Base-by-base conservation (phyloP, 495 filamentous ascomycete species). In the Xylaria cubensis region DNA sequence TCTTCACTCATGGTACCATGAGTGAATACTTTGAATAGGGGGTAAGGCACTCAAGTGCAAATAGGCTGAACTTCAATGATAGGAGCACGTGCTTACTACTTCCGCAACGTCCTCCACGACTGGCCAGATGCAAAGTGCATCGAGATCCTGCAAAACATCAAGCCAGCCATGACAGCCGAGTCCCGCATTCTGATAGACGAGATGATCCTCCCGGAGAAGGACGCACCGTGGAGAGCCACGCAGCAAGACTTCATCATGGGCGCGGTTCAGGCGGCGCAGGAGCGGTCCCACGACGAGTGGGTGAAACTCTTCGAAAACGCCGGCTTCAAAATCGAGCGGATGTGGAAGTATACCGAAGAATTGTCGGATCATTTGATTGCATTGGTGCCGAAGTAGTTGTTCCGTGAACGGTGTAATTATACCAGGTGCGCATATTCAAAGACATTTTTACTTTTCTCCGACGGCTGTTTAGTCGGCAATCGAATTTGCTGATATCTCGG, bases 51-150 rank as follows among this genome's bases (percentile, higher is more conserved):
- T 26, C 5, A 26, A 53, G 50, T n/a, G 41, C 0, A 36, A 4
- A 19, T 17, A 42, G 21, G 46, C 51, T 73, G 63, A 75, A 7
- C 5, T 13, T 10, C 51, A 17, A 32, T 9, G 32, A 64, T 78
- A 70, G 84, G 81, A 29, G 81, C 86, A 3, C 79, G 80, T 19
- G 76, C 76, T 0, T 88, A 88, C 68, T 88, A 86, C 67, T 68
- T 87, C 42, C 83, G 84, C 24, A 77, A 80, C 36, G 75, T 88
- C 21, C 69, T 89, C 10, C 85, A 87, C 69, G 82, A 87, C 74
- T 84, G 76, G 74, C 74, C 82, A 0, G 80, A 86, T 61, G 79
- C 81, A 29, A 79, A 82, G 59, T 80, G 78, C 46, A 42, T 80
- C 8, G 72, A 72, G 24, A 84, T 87, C 36, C 73, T 88, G 21